Percentiles rank a stretch among this genome's conserved stretches.
phyloP scores from a whole-genome alignment of 768 basidiomycete genomes.

The Sistotremastrum suecicum region DNA sequence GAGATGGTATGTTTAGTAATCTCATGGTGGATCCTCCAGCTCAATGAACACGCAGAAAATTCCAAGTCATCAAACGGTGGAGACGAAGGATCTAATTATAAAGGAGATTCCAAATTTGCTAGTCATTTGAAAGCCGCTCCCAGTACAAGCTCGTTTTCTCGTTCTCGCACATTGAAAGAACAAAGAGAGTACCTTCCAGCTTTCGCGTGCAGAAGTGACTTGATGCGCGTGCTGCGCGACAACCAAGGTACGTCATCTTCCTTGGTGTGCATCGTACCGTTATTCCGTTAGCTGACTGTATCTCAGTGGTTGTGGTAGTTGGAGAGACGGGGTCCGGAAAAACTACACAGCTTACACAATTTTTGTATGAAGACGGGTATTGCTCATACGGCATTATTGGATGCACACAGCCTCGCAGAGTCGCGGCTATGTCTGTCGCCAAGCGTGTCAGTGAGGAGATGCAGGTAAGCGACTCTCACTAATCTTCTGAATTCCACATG shows the following conservation, averaged over 20 bases:
- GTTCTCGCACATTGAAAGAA: conserved; percentile 73
- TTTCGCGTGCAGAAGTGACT: conserved; percentile 90
- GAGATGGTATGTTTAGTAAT: conserved; percentile 54
- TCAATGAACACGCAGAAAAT: conserved; percentile 25
- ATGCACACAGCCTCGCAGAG: conserved; percentile 96
- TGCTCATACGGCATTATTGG: conserved; percentile 81
- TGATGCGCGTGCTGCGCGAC: conserved; percentile 78
- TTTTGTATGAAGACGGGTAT: conserved; percentile 95
- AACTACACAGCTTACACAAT: conserved; percentile 92
- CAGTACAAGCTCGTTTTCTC: conserved; percentile 72
- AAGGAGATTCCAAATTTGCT: conserved; percentile 96
- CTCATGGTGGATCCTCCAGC: conserved; percentile 25
- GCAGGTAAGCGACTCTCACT: conserved; percentile 44
- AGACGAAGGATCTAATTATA: conserved; percentile 53
- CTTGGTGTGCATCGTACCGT: not conserved
- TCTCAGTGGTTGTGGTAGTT: conserved; percentile 77
- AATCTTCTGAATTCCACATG: not conserved
- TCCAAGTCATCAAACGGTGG: conserved; percentile 31
- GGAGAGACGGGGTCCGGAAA: conserved; percentile 99
- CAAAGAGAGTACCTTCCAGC: conserved; percentile 96
- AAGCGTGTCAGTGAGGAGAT: conserved; percentile 99
- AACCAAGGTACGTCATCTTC: conserved; percentile 64
- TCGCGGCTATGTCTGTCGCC: conserved; percentile 99
- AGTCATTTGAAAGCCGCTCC: conserved; percentile 71
- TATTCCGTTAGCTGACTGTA: not conserved